phyloP scores from a whole-genome alignment of 345 rosid genomes.

The Reutealis trisperma region DNA sequence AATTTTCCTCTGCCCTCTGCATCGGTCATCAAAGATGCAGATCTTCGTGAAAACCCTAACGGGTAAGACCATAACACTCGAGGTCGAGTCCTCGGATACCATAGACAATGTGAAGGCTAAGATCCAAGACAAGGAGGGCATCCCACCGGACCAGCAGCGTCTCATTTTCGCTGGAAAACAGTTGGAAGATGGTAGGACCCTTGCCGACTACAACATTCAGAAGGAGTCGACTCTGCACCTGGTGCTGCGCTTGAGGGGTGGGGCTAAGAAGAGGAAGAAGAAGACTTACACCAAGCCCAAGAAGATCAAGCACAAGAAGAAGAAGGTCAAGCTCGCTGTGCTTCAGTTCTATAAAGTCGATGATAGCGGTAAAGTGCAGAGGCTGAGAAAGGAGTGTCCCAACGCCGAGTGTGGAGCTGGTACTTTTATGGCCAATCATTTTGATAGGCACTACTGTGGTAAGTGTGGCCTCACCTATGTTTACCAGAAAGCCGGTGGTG shows the following conservation, averaged over 20 bases:
- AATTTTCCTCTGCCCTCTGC: not conserved
- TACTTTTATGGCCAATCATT: constrained; percentile 28
- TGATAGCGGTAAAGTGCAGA: constrained; percentile 27
- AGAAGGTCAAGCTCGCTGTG: constrained; percentile 31
- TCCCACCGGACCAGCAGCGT: constrained; percentile 25
- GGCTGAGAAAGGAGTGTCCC: constrained; percentile 33
- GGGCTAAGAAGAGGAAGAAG: constrained; percentile 33
- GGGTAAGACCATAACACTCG: constrained; percentile 27
- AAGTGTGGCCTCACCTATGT: constrained; percentile 36
- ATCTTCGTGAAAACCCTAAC: constrained; percentile 36
- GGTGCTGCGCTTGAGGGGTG: constrained; percentile 25
- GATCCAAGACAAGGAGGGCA: constrained; percentile 34
- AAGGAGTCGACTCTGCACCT: constrained; percentile 34
- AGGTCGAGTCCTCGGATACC: constrained; percentile 28
- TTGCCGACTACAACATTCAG: constrained; percentile 31
- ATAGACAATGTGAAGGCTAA: constrained; percentile 34
- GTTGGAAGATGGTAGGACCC: constrained; percentile 29
- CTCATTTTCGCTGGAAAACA: constrained; percentile 29
- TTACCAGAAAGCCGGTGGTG: constrained; percentile 28
- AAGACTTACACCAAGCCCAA: constrained; percentile 35
- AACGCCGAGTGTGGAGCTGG: constrained; percentile 29
- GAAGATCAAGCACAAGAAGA: constrained; percentile 36
- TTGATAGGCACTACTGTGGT: constrained; percentile 33
- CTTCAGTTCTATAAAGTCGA: constrained; percentile 33
- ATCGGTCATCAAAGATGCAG: constrained; percentile 22